A percentile compares a stretch with the other conserved stretches of the same genome.
These are phyloP conservation scores for Colletotrichum tropicicola DNA, from an alignment of 2,329 filamentous ascomycete genomes.

Conservation along the genomic window DNA sequence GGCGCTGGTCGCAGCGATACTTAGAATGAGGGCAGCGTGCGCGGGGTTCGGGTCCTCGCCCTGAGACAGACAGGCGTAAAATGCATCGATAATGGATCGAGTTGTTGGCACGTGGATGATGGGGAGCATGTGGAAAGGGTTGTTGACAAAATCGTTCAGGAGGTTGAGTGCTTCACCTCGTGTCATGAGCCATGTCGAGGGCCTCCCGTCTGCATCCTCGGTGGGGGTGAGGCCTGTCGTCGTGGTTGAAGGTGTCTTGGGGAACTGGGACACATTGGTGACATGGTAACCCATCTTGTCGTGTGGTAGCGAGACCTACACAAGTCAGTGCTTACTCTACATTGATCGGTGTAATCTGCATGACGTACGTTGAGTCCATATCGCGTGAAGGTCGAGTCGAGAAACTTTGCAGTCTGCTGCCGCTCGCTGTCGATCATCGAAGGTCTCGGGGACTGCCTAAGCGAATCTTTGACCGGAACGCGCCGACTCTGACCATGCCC, in stretches of 20 bases:
- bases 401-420: slow-evolving; percentile 17
- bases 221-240: not conserved
- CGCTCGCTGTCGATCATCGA: not conserved
- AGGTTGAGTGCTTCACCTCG: slow-evolving; percentile 37
- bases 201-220: not conserved
- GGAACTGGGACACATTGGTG: not conserved
- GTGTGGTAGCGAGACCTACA: not conserved
- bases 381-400: slow-evolving; percentile 19
- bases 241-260: not conserved
- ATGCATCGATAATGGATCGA: slow-evolving; percentile 26
- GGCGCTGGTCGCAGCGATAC: slow-evolving; percentile 38
- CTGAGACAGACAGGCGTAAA: slow-evolving; percentile 32
- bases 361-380: not conserved
- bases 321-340: not conserved
- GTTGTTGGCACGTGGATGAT: slow-evolving; percentile 37
- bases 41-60: slow-evolving; percentile 29
- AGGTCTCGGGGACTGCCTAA: not conserved
- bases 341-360: not conserved
- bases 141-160: slow-evolving; percentile 37
- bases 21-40: slow-evolving; percentile 36
- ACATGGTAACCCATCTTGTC: slow-evolving; percentile 10
- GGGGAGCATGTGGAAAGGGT: slow-evolving; percentile 36
- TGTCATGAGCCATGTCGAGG: slow-evolving; percentile 31
- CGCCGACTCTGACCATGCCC: not conserved
- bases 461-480: not conserved